Conservation (phyloP, 2,329 filamentous ascomycete genomes). For the Sporothrix globosa region DNA sequence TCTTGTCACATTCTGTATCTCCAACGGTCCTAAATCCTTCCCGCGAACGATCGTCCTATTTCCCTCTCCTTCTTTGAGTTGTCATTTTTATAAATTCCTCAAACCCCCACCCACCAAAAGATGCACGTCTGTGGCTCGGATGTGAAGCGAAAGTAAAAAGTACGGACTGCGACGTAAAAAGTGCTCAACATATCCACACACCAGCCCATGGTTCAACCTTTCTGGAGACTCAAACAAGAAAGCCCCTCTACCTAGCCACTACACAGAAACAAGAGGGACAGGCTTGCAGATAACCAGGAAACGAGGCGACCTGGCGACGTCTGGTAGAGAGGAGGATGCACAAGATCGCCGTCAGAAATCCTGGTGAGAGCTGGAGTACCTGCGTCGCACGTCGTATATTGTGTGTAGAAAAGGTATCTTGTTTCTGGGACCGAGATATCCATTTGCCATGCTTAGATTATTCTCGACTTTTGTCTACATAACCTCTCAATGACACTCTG, state of each 20-base stretch:
- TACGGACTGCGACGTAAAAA: neutral
- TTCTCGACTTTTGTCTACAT: no score
- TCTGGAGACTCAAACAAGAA: neutral
- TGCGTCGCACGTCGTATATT: constrained; percentile 12
- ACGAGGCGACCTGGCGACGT: neutral
- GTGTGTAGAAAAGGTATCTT: neutral
- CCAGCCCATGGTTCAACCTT: neutral
- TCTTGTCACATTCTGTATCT: no score
- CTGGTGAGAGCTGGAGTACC: constrained; percentile 1
- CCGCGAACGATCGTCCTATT: no score
- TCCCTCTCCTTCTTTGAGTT: no score
- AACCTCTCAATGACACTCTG: no score
- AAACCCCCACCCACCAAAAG: constrained; percentile 12
- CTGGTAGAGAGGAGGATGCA: neutral
- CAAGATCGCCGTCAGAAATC: neutral
- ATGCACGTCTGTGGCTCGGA: constrained; percentile 2
- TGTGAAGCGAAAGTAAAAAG: neutral
- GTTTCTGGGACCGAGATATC: no score
- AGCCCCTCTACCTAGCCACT: constrained; percentile 5
- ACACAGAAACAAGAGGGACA: neutral
- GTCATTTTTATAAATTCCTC: neutral
- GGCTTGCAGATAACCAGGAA: neutral
- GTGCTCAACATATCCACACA: neutral
- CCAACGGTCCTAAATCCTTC: no score
- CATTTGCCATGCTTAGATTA: no score